These are phyloP conservation scores for Abrus precatorius DNA, from an alignment of 306 rosid genomes.

Conservation along the genomic window DNA sequence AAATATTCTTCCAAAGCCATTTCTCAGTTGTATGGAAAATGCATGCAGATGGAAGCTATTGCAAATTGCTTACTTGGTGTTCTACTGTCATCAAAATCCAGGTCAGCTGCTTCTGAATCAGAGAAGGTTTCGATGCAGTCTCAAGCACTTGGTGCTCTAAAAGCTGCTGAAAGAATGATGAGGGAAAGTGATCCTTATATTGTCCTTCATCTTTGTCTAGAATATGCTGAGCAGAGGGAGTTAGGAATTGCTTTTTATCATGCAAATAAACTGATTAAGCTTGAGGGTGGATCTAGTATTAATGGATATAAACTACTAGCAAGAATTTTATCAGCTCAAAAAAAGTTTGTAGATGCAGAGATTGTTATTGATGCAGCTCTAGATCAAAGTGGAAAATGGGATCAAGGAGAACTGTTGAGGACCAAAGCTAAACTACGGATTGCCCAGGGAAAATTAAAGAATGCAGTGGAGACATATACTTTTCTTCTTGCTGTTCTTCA, in stretches of 20 bases:
- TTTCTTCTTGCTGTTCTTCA: conserved; percentile 88
- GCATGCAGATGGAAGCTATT: conserved; percentile 64
- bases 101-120: conserved; percentile 66
- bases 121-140: conserved; percentile 69
- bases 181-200: conserved; percentile 72
- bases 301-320: conserved; percentile 71
- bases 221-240: conserved; percentile 88
- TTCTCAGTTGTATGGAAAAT: conserved; percentile 63
- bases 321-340: conserved; percentile 84
- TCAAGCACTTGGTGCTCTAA: conserved; percentile 71
- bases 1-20: conserved; percentile 63
- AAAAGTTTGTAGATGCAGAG: conserved; percentile 78
- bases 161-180: conserved; percentile 66
- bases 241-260: conserved; percentile 70
- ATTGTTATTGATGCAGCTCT: conserved; percentile 80
- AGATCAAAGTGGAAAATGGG: conserved; percentile 91
- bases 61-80: conserved; percentile 81
- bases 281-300: conserved; percentile 80
- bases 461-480: conserved; percentile 74
- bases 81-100: conserved; percentile 72
- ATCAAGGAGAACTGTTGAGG: conserved; percentile 84
- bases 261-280: conserved; percentile 71
- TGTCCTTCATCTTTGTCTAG: conserved; percentile 80
- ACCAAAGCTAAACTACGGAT: conserved; percentile 87
- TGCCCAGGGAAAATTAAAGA: conserved; percentile 80